These are phyloP conservation scores for Closterium sp. DNA, from an alignment of 139 green algal genomes.

Conservation along the genomic window DNA sequence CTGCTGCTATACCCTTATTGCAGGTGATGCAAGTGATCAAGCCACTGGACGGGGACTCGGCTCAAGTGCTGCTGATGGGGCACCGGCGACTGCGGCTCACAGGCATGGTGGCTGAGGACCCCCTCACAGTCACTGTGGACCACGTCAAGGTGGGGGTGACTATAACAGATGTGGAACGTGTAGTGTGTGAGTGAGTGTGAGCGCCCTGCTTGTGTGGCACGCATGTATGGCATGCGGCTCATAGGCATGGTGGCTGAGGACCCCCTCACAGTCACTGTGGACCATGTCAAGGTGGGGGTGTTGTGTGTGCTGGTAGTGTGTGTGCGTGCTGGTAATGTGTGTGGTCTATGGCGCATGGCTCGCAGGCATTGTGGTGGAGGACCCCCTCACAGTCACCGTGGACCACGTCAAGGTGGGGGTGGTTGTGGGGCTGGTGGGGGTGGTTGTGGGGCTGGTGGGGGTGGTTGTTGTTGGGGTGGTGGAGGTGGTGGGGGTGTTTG, in stretches of 20 bases:
- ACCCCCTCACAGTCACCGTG: constrained; percentile 78
- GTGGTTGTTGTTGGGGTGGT: no score
- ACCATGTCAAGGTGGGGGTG: constrained; percentile 45
- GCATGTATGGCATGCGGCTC: neutral
- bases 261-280: constrained; percentile 78
- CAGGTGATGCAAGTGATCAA: neutral
- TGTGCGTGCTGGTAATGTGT: no score
- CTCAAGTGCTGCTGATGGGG: neutral
- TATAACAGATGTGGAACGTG: no score
- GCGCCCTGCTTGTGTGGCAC: no score
- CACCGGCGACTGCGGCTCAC: neutral
- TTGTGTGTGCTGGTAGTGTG: neutral
- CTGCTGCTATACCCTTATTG: no score
- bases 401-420: constrained; percentile 77
- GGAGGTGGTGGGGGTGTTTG: no score
- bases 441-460: no score
- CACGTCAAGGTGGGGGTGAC: constrained; percentile 86
- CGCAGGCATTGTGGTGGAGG: constrained; percentile 19
- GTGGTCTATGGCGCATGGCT: neutral
- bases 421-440: no score
- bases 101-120: constrained; percentile 53
- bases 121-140: constrained; percentile 74
- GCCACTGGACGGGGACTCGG: neutral
- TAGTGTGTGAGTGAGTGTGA: no score
- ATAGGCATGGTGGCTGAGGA: constrained; percentile 76